Evolutionary conservation across 148 eudicot species (phyloP).

Genomic region (Camellia granthamiana): DNA sequence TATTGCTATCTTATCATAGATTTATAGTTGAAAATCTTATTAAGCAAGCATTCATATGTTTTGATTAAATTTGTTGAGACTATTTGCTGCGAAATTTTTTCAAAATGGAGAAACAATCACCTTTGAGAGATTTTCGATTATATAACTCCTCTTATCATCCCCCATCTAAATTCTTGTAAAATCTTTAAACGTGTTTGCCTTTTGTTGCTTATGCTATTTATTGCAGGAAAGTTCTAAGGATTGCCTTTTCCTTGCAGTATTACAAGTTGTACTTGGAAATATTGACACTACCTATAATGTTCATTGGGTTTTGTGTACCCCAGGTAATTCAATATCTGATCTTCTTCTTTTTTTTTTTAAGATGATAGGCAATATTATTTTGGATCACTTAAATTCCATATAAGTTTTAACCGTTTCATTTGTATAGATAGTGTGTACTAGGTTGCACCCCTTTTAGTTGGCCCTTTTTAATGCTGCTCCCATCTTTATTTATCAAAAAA

Average conservation of each 20-base stretch:
- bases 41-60: neutral
- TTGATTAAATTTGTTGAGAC: neutral
- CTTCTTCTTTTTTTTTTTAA: neutral
- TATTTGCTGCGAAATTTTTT: neutral
- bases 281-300: slow-evolving; percentile 60
- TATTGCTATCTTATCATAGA: neutral
- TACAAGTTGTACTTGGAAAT: slow-evolving; percentile 62
- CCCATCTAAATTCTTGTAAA: neutral
- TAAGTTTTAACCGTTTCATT: neutral
- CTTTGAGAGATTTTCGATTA: neutral
- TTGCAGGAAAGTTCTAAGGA: slow-evolving; percentile 18
- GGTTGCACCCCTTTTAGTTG: no score
- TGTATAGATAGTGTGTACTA: no score
- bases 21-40: neutral
- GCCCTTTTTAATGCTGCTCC: no score
- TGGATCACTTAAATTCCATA: neutral
- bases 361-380: neutral
- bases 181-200: neutral
- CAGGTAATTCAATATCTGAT: slow-evolving; percentile 51
- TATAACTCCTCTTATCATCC: neutral
- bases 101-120: neutral
- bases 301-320: slow-evolving; percentile 58
- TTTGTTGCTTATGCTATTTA: slow-evolving; percentile 5
- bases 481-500: no score
- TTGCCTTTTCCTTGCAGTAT: slow-evolving; percentile 39